phyloP scores from a whole-genome alignment of 1,284 basidiomycete species.

The Sporisorium scitamineum region DNA sequence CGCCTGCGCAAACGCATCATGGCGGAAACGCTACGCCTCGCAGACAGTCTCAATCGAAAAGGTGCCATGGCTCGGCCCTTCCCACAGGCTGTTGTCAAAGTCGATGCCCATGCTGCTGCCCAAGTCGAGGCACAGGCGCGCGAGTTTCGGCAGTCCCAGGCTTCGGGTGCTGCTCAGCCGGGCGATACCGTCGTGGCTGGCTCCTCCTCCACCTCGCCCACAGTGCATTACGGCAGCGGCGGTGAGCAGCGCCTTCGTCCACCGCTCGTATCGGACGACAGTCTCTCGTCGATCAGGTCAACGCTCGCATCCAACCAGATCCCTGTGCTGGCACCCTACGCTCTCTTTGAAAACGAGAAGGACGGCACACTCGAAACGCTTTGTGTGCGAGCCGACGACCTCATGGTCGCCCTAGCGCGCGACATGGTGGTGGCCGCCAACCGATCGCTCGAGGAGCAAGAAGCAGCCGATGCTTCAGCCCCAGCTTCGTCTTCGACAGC shows the following conservation, averaged over 20 bases:
- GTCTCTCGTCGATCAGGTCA: conserved; percentile 84
- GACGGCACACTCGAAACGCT: conserved; percentile 76
- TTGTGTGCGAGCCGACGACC: conserved; percentile 88
- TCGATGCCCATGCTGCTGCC: conserved; percentile 47
- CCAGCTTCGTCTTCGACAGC: background rate
- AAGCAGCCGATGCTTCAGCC: conserved; percentile 1
- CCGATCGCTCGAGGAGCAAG: conserved; percentile 4
- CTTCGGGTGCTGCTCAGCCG: conserved; percentile 2
- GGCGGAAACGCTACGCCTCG: conserved; percentile 74
- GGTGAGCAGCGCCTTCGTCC: conserved; percentile 48
- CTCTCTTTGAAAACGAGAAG: conserved; percentile 81
- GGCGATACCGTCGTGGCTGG: conserved; percentile 25
- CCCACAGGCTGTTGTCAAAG: conserved; percentile 57
- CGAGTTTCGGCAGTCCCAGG: conserved; percentile 16
- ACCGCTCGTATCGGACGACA: conserved; percentile 75
- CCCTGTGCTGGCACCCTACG: conserved; percentile 93
- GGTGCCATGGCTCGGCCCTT: conserved; percentile 89
- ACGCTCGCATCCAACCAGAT: conserved; percentile 93
- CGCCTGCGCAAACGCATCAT: conserved; percentile 78
- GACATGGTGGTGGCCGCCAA: conserved; percentile 77
- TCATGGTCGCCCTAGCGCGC: conserved; percentile 86
- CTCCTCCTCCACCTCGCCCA: conserved; percentile 27
- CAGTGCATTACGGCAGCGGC: conserved; percentile 27
- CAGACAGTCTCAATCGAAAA: conserved; percentile 84
- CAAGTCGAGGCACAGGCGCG: conserved; percentile 34